phyloP scores from a whole-genome alignment of 345 rosid genomes.

The Lenwebbia sp. region DNA sequence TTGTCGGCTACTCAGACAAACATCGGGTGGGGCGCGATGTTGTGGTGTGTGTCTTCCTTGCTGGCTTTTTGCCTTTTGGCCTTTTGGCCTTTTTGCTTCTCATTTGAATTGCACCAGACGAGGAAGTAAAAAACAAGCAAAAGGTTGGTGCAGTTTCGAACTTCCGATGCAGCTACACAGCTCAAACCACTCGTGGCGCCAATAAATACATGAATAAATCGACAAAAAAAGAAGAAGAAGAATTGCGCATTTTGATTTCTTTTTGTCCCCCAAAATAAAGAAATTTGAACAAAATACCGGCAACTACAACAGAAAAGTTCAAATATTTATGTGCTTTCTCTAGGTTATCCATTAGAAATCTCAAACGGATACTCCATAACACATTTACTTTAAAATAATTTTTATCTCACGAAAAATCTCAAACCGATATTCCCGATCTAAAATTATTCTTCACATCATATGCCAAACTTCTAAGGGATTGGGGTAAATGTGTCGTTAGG shows the following conservation, averaged over 20 bases:
- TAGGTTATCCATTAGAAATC: neutral
- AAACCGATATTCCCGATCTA: rapidly evolving
- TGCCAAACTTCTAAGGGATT: neutral
- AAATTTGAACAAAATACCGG: neutral
- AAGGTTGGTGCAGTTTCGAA: neutral
- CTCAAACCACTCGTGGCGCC: neutral
- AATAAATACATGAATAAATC: neutral
- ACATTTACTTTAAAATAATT: neutral
- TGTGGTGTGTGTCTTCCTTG: neutral
- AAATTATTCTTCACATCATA: rapidly evolving
- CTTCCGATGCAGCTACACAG: neutral
- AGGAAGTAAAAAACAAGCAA: neutral
- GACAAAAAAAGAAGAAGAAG: neutral
- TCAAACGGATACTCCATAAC: rapidly evolving
- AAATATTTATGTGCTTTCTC: neutral
- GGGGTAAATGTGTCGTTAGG: neutral
- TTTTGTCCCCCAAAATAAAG: neutral
- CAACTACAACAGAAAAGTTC: neutral
- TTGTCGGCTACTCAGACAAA: neutral
- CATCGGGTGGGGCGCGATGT: neutral
- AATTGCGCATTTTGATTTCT: neutral
- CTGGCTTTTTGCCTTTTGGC: neutral
- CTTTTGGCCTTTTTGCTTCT: neutral
- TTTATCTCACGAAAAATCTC: rapidly evolving
- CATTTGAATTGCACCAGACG: neutral